Base-by-base conservation (phyloP, 116 monocot genomes). In the Papilionanthe hybrid region DNA sequence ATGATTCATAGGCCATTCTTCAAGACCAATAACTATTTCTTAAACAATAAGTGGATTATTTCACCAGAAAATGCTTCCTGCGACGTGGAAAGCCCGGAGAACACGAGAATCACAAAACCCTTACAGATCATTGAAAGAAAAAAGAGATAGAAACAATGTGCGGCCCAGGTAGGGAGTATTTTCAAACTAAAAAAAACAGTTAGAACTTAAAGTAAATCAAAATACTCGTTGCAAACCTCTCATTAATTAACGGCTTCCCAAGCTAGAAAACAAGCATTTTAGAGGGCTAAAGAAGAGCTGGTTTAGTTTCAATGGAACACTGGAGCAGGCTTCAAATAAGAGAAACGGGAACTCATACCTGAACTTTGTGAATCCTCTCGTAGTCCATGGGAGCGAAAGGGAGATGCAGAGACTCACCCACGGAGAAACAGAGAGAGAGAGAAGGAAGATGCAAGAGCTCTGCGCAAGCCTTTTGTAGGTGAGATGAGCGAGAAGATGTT, bases 331-430 rank as follows among this genome's bases (percentile, higher is more conserved):
- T 10, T 30, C 17, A 74, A 57, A 9, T 10, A 81, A 81, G 22
- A 17, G 20, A 57, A 43, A 77, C 9, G 13, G 44, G 57, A 55
- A 23, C 41, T 29, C 48, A 81, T 78, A 90, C 90, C 87, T 87
- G 83, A 79, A 83, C 83, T 56, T 83, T 81, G 83, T 82, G 83
- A 71, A 90, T 90, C 83, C 90, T 87, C 85, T 87, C 87, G 71
- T 90, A 90, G 49, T 90, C 87, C 90, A 87, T 87, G 1, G 79
- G 18, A 79, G 1, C 13, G 42, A 29, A 7, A 63, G 53, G 80
- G 74, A 56, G 19, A 41, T 9, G 22, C 4, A 45, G 43, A 73
- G 43, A 72, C 23, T 9, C 22, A 25, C 37, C 17, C 71, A 29
- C 7, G 41, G 71, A 37, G 71, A 71, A 37, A 57, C 44, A 72